Percentiles rank a stretch among this genome's conserved stretches.
Evolutionary conservation across 305 asterid genomes (phyloP).

Genomic region (Andrographis paniculata): DNA sequence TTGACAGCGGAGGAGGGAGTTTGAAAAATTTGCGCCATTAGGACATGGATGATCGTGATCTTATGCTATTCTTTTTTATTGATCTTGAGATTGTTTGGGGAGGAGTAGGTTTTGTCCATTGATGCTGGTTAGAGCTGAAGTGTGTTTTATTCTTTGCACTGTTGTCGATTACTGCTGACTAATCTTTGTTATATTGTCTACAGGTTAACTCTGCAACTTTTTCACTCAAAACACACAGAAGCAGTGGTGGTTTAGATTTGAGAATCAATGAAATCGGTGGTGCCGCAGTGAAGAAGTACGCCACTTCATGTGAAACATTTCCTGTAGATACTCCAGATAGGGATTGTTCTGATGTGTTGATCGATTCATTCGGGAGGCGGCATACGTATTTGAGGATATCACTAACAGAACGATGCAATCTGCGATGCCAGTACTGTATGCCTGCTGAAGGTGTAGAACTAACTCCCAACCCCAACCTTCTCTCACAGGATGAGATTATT

Average conservation of each 20-base stretch:
- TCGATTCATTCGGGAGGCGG: slow-evolving; percentile 86
- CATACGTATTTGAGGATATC: slow-evolving; percentile 92
- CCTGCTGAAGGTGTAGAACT: slow-evolving; percentile 95
- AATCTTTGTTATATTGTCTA: too few relatives aligned
- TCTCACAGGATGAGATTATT: slow-evolving; percentile 59
- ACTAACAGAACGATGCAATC: slow-evolving; percentile 85
- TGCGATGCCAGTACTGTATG: slow-evolving; percentile 96
- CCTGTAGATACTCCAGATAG: slow-evolving; percentile 33
- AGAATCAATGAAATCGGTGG: slow-evolving; percentile 22
- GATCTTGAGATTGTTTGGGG: too few relatives aligned
- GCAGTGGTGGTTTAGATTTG: slow-evolving; percentile 22
- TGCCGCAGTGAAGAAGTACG: slow-evolving; percentile 26
- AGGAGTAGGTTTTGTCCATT: too few relatives aligned
- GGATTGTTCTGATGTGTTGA: slow-evolving; percentile 56
- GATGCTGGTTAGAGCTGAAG: too few relatives aligned
- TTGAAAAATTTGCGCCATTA: too few relatives aligned
- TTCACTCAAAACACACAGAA: too few relatives aligned
- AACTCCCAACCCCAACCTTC: slow-evolving; percentile 56
- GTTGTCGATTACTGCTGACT: too few relatives aligned
- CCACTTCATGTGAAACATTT: slow-evolving; percentile 43
- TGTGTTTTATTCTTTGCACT: too few relatives aligned
- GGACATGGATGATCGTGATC: too few relatives aligned
- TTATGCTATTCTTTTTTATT: too few relatives aligned
- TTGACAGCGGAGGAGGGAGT: too few relatives aligned
- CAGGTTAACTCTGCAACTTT: too few relatives aligned